Evolutionary conservation across 768 basidiomycete species (phyloP), one percentile per base, ranked within the genome.

Genomic region (Wakefieldia striispora): DNA sequence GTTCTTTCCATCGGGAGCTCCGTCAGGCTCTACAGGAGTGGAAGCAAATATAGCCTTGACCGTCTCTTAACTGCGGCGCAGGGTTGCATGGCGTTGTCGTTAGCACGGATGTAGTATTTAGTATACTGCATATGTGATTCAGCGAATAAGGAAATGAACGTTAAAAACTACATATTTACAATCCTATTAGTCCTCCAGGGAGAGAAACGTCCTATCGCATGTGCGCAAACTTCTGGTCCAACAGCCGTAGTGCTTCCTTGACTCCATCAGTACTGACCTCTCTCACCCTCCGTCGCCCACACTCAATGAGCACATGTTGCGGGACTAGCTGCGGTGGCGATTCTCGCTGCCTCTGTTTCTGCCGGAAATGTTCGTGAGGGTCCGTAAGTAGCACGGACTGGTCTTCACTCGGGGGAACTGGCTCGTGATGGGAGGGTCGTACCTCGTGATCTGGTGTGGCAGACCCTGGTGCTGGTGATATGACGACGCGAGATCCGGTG

Each of bases 251-350:
- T 6, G 89, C 90, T 55, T 90, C 86, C 44, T 74, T 79, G 24
- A 93, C 86, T 16, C 81, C 86, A 49, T 86, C 85, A 16, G 82
- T 72, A 52, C 81, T 80, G 13, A 92, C 91, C 62, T 86, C 81
- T 20, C 80, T 79, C 40, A 88, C 65, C 40, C 63, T 71, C 50
- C 78, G 75, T 43, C 75, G 78, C n/a, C 84, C 83, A 63, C 85
- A 87, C 52, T 76, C 75, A 34, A 83, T 65, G 35, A 83, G 66
- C 7, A 84, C 72, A 37, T 86, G 83, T 52, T 85, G 78, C 3
- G 83, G 81, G 4, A 81, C 80, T 24, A 84, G 70, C 41, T 67
- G 74, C 4, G 78, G 77, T 5, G 82, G 77, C 11, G 79, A 70
- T 24, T 70, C 63, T 23, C 59, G 68, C 42, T 64, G 62, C 40